These are phyloP conservation scores for Euphorbia pulcherrima DNA, from an alignment of 345 rosid species.

Conservation along the genomic window DNA sequence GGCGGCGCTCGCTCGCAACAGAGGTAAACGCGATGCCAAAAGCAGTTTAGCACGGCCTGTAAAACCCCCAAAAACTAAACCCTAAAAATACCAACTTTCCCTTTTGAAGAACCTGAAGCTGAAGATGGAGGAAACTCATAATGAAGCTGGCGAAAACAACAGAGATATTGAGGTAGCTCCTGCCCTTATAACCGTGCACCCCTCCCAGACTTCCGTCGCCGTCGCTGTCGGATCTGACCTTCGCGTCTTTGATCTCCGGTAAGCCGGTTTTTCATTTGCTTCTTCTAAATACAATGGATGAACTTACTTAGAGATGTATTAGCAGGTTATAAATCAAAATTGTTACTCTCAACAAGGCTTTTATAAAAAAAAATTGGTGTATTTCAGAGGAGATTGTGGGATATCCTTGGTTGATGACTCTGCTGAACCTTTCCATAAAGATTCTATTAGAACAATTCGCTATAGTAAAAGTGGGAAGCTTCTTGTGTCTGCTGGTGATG, in stretches of 20 bases:
- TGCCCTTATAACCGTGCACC: slow-evolving; percentile 68
- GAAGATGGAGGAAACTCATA: slow-evolving; percentile 46
- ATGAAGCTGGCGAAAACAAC: slow-evolving; percentile 50
- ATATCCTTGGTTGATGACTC: slow-evolving; percentile 63
- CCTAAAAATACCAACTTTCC: background rate
- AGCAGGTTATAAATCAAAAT: background rate
- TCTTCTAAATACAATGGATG: background rate
- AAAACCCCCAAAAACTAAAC: slow-evolving; percentile 13
- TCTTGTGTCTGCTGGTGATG: slow-evolving; percentile 86
- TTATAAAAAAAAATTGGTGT: slow-evolving; percentile 5
- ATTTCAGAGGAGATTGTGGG: slow-evolving; percentile 45
- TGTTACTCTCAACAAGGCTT: background rate
- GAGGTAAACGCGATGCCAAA: too few species aligned
- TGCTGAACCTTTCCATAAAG: slow-evolving; percentile 46
- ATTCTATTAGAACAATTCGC: slow-evolving; percentile 78
- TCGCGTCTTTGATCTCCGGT: slow-evolving; percentile 74
- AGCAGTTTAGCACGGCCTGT: too few species aligned
- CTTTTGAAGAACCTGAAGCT: background rate
- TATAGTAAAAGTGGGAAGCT: slow-evolving; percentile 65
- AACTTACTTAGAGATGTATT: background rate
- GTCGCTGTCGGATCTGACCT: slow-evolving; percentile 84
- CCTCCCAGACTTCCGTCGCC: slow-evolving; percentile 58
- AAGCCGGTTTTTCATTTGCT: slow-evolving; percentile 16
- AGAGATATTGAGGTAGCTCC: slow-evolving; percentile 69
- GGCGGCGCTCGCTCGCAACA: too few species aligned